Base-by-base conservation (phyloP, 805 yeast genomes). In the Candida dajiaensis region DNA sequence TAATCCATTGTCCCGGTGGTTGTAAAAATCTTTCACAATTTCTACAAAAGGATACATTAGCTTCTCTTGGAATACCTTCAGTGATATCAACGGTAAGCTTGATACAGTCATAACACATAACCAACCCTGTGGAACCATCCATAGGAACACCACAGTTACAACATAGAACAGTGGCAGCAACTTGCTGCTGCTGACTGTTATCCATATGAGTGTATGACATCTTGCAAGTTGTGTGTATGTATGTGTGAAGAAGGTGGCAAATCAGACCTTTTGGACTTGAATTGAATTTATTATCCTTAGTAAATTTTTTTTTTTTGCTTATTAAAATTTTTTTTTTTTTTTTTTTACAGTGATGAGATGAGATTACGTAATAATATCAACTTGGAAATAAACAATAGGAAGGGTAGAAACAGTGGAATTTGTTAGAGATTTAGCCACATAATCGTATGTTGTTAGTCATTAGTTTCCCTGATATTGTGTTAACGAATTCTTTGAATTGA, bases 141-240 rank as follows among this genome's bases (percentile, higher is more conserved):
- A 94, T 88, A 39, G 98, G 97, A 47, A 85, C 88, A 70, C 98
- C 98, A 83, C 99, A 94, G 83, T 88, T 89, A 70, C 96, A 89
- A 74, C 99, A 94, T 48, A 94, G 79, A 50, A 94, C 94, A 2
- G 98, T 94, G 29, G 97, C 95, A 18, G 73, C 76, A 9, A 59
- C 54, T 15, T 53, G 55, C 20, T 63, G 65, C 19, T 58, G 70
- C 39, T 68, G 71, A 28, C 57, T 54, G 31, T 54, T 59, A 43
- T 69, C 69, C 44, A 68, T 57, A 8, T 70, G 71, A 31, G 64
- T 60, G 48, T 67, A 69, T 26, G 67, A 65, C 72, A 68, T 67
- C 40, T 40, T 47, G 36, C 13, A 33, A n/a, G n/a, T n/a, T n/a
- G n/a, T n/a, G n/a, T n/a, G n/a, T n/a, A n/a, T n/a, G n/a, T n/a